These are phyloP conservation scores for Ustilago shanxiensis DNA, from an alignment of 1,284 basidiomycete species.

Conservation along the genomic window DNA sequence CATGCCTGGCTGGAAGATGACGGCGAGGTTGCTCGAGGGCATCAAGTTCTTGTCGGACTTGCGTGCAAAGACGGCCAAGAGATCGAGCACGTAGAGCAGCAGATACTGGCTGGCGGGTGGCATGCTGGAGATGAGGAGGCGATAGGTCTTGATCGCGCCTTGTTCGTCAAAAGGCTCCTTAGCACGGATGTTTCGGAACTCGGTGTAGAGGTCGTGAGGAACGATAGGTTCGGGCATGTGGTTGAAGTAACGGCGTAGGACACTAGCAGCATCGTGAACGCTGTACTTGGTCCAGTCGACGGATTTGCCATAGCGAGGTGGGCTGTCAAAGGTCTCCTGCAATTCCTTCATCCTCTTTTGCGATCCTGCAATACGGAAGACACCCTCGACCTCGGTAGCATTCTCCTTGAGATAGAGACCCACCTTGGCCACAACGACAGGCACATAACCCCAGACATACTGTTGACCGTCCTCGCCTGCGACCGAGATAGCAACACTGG, in stretches of 20 bases:
- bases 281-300: constrained; percentile 93
- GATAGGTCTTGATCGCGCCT: constrained; percentile 74
- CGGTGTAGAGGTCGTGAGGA: constrained; percentile 86
- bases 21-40: constrained; percentile 80
- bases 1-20: constrained; percentile 69
- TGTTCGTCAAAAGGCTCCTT: constrained; percentile 57
- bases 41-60: constrained; percentile 93
- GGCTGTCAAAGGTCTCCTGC: constrained; percentile 87
- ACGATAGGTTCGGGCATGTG: constrained; percentile 96
- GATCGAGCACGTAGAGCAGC: constrained; percentile 93
- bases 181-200: constrained; percentile 82
- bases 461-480: constrained; percentile 74
- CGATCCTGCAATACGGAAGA: constrained; percentile 82
- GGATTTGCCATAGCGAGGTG: constrained; percentile 90
- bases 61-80: constrained; percentile 91
- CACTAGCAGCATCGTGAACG: constrained; percentile 94
- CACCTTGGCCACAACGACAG: constrained; percentile 97
- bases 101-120: constrained; percentile 92
- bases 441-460: constrained; percentile 79
- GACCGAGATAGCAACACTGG: constrained; percentile 94
- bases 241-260: constrained; percentile 93
- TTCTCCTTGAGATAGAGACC: constrained; percentile 73
- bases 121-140: constrained; percentile 84
- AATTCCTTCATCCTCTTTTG: constrained; percentile 95
- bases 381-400: constrained; percentile 90